A percentile compares a stretch with the other conserved stretches of the same genome.
phyloP scores from a whole-genome alignment of 768 basidiomycete genomes.

The Sistotremastrum niveocremeum region DNA sequence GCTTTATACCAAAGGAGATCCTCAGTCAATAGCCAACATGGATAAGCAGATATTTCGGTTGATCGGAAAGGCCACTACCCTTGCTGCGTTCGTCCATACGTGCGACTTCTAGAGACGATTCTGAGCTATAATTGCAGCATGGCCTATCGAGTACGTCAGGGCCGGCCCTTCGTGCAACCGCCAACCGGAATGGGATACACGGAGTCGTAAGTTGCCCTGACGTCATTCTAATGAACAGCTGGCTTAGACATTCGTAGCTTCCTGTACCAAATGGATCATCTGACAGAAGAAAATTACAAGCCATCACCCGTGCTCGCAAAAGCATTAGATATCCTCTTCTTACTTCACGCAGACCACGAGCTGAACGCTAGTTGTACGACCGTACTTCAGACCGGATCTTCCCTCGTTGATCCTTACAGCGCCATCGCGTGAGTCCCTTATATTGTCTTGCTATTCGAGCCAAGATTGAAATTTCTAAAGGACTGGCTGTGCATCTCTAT shows the following conservation, averaged over 20 bases:
- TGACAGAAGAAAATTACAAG: slow-evolving; percentile 54
- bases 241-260: slow-evolving; percentile 34
- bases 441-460: background rate
- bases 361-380: slow-evolving; percentile 79
- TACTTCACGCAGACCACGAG: slow-evolving; percentile 85
- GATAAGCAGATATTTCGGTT: slow-evolving; percentile 87
- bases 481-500: slow-evolving; percentile 79
- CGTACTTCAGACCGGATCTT: slow-evolving; percentile 77
- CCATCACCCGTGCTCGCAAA: slow-evolving; percentile 80
- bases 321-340: slow-evolving; percentile 77
- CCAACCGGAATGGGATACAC: slow-evolving; percentile 75
- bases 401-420: slow-evolving; percentile 82
- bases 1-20: slow-evolving; percentile 59
- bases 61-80: slow-evolving; percentile 78
- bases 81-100: slow-evolving; percentile 53
- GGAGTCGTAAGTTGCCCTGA: slow-evolving; percentile 44
- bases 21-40: slow-evolving; percentile 59
- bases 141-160: slow-evolving; percentile 89
- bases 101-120: background rate
- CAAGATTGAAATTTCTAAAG: slow-evolving; percentile 19
- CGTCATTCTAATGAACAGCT: background rate
- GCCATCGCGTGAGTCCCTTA: slow-evolving; percentile 53
- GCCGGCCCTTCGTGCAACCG: slow-evolving; percentile 75
- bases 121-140: slow-evolving; percentile 32
- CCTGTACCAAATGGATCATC: slow-evolving; percentile 82